Evolutionary conservation across 2,329 filamentous ascomycete genomes (phyloP).

Genomic region (Clonostachys solani): DNA sequence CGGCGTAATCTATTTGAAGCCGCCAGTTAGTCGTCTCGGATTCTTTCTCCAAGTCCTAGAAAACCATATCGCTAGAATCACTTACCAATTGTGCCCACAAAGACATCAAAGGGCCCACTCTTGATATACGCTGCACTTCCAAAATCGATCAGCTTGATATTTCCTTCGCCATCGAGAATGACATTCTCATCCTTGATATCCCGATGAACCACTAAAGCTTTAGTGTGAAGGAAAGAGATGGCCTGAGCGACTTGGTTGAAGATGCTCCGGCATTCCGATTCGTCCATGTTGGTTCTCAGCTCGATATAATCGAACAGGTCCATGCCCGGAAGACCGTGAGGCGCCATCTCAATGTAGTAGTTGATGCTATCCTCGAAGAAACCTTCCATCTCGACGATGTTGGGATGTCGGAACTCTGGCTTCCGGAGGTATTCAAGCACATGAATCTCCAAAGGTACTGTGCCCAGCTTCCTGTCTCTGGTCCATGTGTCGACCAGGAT

Average conservation of each 20-base stretch:
- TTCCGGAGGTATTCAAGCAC: constrained; percentile 88
- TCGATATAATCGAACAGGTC: constrained; percentile 99
- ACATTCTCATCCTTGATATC: constrained; percentile 99
- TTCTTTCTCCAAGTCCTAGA: background rate
- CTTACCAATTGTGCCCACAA: constrained; percentile 96
- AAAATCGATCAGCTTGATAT: constrained; percentile 97
- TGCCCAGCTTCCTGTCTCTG: constrained; percentile 84
- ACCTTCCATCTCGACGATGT: constrained; percentile 69
- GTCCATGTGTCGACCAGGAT: constrained; percentile 99
- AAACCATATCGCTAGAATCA: constrained; percentile 3
- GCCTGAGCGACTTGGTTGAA: constrained; percentile 91
- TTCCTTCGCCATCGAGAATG: constrained; percentile 88
- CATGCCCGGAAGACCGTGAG: constrained; percentile 94
- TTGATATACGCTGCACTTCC: constrained; percentile 98
- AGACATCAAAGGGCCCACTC: constrained; percentile 96
- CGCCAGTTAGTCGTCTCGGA: background rate
- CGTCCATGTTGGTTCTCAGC: constrained; percentile 92
- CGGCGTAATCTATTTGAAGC: constrained; percentile 74
- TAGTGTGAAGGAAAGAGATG: constrained; percentile 86
- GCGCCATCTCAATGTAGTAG: constrained; percentile 98
- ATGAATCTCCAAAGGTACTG: constrained; percentile 94
- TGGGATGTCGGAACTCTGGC: constrained; percentile 62
- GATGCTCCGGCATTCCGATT: constrained; percentile 88
- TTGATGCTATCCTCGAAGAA: constrained; percentile 81
- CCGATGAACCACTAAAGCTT: constrained; percentile 87